phyloP scores from a whole-genome alignment of 768 basidiomycete genomes.

The Leccinum arenicola region DNA sequence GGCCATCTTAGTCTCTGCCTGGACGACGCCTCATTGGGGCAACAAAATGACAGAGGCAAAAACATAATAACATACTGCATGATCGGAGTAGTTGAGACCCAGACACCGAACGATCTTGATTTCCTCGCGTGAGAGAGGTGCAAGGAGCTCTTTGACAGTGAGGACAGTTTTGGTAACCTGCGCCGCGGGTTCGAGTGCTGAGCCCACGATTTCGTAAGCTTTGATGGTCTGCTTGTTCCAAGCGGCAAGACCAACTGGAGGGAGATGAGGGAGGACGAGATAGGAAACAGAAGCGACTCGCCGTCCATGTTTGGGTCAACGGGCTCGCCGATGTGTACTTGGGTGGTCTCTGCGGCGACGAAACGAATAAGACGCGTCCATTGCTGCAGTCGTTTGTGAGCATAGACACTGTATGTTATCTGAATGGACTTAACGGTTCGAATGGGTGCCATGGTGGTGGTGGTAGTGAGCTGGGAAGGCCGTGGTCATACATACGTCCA shows the following conservation, averaged over 20 bases:
- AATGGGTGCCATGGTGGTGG: constrained; percentile 52
- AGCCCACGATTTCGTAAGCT: constrained; percentile 71
- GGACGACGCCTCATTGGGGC: not conserved
- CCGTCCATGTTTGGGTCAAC: constrained; percentile 66
- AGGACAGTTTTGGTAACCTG: constrained; percentile 60
- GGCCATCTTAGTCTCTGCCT: constrained; percentile 67
- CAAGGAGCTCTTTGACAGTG: constrained; percentile 68
- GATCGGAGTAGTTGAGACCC: constrained; percentile 82
- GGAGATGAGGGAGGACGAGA: not conserved
- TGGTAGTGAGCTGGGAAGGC: constrained; percentile 5
- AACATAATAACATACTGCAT: constrained; percentile 51
- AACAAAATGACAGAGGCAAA: not conserved
- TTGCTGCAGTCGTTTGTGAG: constrained; percentile 17
- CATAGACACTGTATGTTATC: not conserved
- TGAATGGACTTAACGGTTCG: constrained; percentile 45
- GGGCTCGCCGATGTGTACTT: constrained; percentile 77
- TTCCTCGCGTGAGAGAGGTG: constrained; percentile 65
- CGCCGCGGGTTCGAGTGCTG: constrained; percentile 62
- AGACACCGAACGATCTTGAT: constrained; percentile 72
- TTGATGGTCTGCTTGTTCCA: constrained; percentile 53
- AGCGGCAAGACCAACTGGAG: constrained; percentile 57
- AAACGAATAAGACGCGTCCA: constrained; percentile 86
- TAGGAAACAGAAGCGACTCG: constrained; percentile 21
- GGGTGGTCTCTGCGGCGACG: constrained; percentile 68
- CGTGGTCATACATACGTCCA: not conserved